These are phyloP conservation scores for Paramecium tetraurelia DNA, from an alignment of 73 alveolate genomes.

Conservation along the genomic window DNA sequence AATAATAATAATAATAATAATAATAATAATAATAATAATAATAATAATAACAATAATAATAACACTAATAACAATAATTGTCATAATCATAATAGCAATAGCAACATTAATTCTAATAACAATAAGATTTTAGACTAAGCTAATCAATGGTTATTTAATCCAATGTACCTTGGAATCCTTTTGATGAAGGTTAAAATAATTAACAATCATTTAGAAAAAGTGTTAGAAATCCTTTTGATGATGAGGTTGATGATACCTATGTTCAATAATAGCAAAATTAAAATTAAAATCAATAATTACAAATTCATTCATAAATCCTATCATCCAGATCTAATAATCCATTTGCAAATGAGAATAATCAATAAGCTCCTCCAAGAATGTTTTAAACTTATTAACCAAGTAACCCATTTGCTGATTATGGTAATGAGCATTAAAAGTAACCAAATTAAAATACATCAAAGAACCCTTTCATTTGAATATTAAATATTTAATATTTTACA, in stretches of 20 bases:
- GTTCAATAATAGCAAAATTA: background rate
- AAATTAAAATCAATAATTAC: background rate
- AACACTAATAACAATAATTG: background rate
- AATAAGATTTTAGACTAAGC: background rate
- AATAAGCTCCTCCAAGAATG: background rate
- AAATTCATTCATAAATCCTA: background rate
- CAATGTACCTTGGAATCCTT: background rate
- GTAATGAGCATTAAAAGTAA: background rate
- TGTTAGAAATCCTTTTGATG: background rate
- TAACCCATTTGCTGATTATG: background rate
- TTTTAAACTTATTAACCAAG: background rate
- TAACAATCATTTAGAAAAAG: background rate
- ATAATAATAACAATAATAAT: background rate
- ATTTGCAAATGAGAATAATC: background rate
- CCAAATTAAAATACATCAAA: background rate
- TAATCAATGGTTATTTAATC: background rate
- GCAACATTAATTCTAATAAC: background rate
- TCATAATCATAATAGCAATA: background rate
- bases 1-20: background rate
- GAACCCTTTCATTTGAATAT: slow-evolving; percentile 25
- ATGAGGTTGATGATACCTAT: background rate
- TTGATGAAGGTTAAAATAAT: background rate
- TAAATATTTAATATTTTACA: background rate
- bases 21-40: background rate
- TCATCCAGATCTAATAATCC: background rate